phyloP scores from a whole-genome alignment of 2,329 filamentous ascomycete genomes.

The Drechslerella coelobrocha region DNA sequence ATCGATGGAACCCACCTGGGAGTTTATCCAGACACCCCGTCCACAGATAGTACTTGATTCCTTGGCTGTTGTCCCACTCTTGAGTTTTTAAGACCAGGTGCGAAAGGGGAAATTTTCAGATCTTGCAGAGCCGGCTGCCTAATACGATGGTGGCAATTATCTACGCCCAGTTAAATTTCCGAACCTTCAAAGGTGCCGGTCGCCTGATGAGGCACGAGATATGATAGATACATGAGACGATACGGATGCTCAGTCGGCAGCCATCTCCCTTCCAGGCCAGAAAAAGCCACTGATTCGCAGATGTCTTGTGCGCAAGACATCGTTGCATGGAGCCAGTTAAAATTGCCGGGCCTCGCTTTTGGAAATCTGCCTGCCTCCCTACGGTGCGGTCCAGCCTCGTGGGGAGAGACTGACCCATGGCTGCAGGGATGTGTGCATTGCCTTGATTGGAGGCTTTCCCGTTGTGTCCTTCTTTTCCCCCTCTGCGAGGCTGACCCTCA shows the following conservation, averaged over 20 bases:
- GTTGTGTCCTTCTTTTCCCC: conserved; percentile 14
- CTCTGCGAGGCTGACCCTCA: conserved; percentile 46
- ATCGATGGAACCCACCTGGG: too few species aligned
- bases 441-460: conserved; percentile 39
- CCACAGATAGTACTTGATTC: too few species aligned
- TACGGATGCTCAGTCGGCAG: conserved; percentile 35
- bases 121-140: neutral
- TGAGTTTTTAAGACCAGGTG: too few species aligned
- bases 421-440: conserved; percentile 38
- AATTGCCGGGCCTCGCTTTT: conserved; percentile 13
- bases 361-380: conserved; percentile 29
- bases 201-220: neutral
- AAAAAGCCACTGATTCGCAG: conserved; percentile 44
- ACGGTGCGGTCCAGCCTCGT: conserved; percentile 48
- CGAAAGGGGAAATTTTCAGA: too few species aligned
- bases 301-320: conserved; percentile 49
- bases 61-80: too few species aligned
- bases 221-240: neutral
- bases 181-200: neutral
- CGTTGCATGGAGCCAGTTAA: conserved; percentile 44
- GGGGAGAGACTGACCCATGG: conserved; percentile 46
- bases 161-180: neutral
- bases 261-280: conserved; percentile 35
- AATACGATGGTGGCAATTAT: conserved; percentile 1
- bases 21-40: too few species aligned